Percentiles rank a stretch among this genome's conserved stretches.
These are phyloP conservation scores for Artemisia argyi DNA, from an alignment of 129 eudicot species.

Conservation along the genomic window DNA sequence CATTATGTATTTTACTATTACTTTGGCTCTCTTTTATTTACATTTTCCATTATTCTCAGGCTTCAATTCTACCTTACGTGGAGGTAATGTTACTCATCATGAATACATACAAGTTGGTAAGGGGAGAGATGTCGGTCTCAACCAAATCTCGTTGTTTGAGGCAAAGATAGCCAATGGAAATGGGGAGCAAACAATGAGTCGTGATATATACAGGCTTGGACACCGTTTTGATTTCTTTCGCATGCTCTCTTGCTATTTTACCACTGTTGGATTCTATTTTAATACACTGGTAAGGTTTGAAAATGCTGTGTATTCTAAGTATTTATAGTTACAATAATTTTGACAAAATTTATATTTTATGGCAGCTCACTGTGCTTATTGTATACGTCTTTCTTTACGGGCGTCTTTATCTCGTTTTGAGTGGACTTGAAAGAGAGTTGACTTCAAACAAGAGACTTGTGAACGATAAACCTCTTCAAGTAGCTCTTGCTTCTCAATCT, in stretches of 20 bases:
- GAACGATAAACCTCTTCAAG: slow-evolving; percentile 90
- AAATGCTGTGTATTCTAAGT: neutral
- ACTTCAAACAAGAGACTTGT: slow-evolving; percentile 51
- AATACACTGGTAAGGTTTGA: slow-evolving; percentile 63
- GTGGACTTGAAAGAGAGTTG: slow-evolving; percentile 79
- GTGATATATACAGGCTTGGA: slow-evolving; percentile 92
- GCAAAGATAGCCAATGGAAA: slow-evolving; percentile 97
- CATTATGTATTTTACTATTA: neutral
- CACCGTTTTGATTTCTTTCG: slow-evolving; percentile 98
- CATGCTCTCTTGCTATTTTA: slow-evolving; percentile 87
- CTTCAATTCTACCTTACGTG: slow-evolving; percentile 92
- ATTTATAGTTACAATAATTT: neutral
- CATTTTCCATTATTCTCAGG: slow-evolving; percentile 44
- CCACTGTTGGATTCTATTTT: slow-evolving; percentile 90
- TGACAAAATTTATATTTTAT: slow-evolving; percentile 20
- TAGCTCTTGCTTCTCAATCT: slow-evolving; percentile 95
- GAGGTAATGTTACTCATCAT: slow-evolving; percentile 92
- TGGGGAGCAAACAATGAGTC: slow-evolving; percentile 96
- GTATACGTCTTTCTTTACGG: slow-evolving; percentile 88
- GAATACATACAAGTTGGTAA: slow-evolving; percentile 99
- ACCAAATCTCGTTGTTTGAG: slow-evolving; percentile 89
- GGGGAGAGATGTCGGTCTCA: slow-evolving; percentile 97
- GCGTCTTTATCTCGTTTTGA: slow-evolving; percentile 85
- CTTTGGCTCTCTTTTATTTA: slow-evolving; percentile 9
- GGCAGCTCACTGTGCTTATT: slow-evolving; percentile 79